Conservation (phyloP, 306 rosid genomes). For the Calophaca sinica region DNA sequence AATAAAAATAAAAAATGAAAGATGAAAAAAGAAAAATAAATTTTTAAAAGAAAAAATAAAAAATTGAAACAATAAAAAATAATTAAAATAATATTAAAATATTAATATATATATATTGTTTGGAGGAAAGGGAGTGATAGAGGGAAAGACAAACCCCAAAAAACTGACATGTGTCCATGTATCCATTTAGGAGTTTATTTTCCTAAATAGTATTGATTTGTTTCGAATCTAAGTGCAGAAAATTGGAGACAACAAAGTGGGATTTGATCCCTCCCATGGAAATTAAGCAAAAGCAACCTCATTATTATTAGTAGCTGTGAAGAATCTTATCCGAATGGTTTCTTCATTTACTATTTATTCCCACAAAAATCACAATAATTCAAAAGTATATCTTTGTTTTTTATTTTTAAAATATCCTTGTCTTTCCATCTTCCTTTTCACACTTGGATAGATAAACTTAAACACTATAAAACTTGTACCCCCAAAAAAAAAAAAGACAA, state of each 20-base stretch:
- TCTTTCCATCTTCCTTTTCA: constrained; percentile 38
- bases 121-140: too few relatives aligned
- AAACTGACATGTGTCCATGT: too few relatives aligned
- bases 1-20: too few relatives aligned
- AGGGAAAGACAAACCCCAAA: too few relatives aligned
- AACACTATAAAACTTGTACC: too few relatives aligned
- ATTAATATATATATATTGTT: too few relatives aligned
- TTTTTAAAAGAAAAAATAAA: too few relatives aligned
- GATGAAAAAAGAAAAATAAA: too few relatives aligned
- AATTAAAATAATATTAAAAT: too few relatives aligned
- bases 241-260: constrained; percentile 25
- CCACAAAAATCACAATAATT: constrained; percentile 21
- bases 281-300: constrained; percentile 40
- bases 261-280: constrained; percentile 63
- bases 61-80: too few relatives aligned
- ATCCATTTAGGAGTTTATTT: too few relatives aligned
- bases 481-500: not conserved
- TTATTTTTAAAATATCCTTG: not conserved
- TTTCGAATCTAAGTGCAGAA: constrained; percentile 33
- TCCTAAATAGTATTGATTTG: too few relatives aligned
- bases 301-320: constrained; percentile 25
- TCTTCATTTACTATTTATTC: constrained; percentile 22
- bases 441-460: constrained; percentile 16
- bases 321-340: constrained; percentile 46
- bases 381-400: constrained; percentile 7